Base-by-base conservation (phyloP, 2,329 filamentous ascomycete species). In the Chlorencoelia australis region DNA sequence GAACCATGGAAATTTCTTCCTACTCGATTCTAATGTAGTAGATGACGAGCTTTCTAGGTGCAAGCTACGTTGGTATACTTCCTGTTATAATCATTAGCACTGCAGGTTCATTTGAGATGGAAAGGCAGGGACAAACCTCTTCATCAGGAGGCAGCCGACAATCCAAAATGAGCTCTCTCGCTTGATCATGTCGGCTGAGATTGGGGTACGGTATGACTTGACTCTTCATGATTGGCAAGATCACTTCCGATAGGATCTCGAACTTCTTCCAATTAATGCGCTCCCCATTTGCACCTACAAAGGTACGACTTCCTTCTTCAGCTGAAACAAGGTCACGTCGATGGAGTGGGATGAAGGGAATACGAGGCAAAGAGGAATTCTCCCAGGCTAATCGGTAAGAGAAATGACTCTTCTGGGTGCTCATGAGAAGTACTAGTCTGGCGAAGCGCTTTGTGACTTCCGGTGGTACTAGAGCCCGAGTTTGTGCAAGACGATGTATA, bases 201-300 rank as follows among this genome's bases (percentile, higher is more conserved):
- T 79, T 81, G 17, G 76, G 73, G 51, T 95, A 95, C 4, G 86
- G 79, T 32, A 77, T 77, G 36, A 83, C 82, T 60, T 96, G 88
- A 52, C 89, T 94, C 61, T 80, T 82, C 72, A 95, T 93, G 37
- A 98, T 79, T 2, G 85, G 82, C 41, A 95, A 68, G 35, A 96
- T 72, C 4, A 95, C 83, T 50, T 96, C 89, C 5, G 88, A 88
- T 61, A 96, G 78, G 20, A 98, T 81, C 59, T 96, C 89, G 52
- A 96, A 98, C 57, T 98, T 98, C 61, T 82, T 87, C 91, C 91
- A 98, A 57, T 96, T 96, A 56, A 98, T 84, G 34, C 84, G 70
- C 44, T 85, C 75, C 45, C 69, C 75, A 42, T 75, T 70, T 2
- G 73, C 69, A 6, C 82, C 85, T 2, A 96, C 67, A 57, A 94